Conservation (phyloP, 148 eudicot species). For the Simmondsia chinensis region DNA sequence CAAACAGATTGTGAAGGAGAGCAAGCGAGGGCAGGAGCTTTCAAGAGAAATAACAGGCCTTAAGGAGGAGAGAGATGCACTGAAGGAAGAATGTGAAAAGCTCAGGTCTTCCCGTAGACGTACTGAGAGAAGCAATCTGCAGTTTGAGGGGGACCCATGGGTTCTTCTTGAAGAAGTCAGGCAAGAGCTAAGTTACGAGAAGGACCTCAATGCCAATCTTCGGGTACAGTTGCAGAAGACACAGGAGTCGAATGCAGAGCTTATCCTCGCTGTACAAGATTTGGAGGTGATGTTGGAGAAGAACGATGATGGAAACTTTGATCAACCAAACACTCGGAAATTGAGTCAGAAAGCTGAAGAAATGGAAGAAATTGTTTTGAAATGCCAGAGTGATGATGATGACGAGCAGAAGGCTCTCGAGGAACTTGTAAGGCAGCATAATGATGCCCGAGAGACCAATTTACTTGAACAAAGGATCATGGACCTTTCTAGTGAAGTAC, state of each 20-base stretch:
- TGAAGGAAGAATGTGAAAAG: conserved; percentile 59
- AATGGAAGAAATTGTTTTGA: conserved; percentile 23
- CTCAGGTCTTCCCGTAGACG: conserved; percentile 39
- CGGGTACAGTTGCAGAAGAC: conserved; percentile 84
- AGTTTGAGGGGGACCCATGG: conserved; percentile 58
- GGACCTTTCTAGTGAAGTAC: conserved; percentile 68
- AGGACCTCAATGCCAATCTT: conserved; percentile 72
- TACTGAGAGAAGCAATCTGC: conserved; percentile 34
- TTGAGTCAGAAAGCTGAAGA: conserved; percentile 21
- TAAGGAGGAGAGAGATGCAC: conserved; percentile 71
- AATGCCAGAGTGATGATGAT: conserved; percentile 48
- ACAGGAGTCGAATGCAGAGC: conserved; percentile 84
- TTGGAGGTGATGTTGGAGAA: conserved; percentile 77
- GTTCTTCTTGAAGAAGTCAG: conserved; percentile 61
- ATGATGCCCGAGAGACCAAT: conserved; percentile 48
- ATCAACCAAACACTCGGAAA: conserved; percentile 13
- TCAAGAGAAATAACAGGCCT: conserved; percentile 45
- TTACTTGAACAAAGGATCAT: conserved; percentile 64
- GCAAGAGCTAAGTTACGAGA: conserved; percentile 67
- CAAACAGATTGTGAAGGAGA: conserved; percentile 87
- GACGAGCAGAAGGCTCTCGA: conserved; percentile 78
- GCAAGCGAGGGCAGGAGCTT: conserved; percentile 82
- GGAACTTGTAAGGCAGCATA: conserved; percentile 70
- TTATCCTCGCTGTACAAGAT: conserved; percentile 81
- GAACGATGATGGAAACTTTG: too few species aligned